A percentile compares a stretch with the other conserved stretches of the same genome.
phyloP scores from a whole-genome alignment of 78 protist genomes.

The Dictyostelium purpureum region DNA sequence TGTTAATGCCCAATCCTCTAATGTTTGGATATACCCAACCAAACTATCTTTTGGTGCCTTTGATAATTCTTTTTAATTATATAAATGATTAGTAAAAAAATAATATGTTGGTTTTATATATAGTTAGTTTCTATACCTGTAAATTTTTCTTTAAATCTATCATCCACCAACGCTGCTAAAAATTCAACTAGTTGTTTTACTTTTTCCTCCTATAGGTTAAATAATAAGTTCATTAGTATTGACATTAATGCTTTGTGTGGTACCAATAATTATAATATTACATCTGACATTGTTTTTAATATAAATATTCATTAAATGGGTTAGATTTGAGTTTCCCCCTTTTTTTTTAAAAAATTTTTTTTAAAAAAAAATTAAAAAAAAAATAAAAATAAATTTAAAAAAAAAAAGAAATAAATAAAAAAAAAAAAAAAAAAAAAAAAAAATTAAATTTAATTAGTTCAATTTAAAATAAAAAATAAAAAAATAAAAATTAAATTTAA shows the following conservation, averaged over 20 bases:
- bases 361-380: neutral
- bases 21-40: slow-evolving; percentile 9
- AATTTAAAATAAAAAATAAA: neutral
- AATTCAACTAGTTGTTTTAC: slow-evolving; percentile 55
- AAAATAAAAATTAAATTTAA: neutral
- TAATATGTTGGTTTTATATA: neutral
- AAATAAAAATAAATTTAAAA: neutral
- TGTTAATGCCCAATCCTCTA: slow-evolving; percentile 55
- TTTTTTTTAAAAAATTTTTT: too few relatives aligned
- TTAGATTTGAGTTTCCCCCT: too few relatives aligned
- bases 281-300: too few relatives aligned
- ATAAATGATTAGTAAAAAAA: neutral
- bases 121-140: neutral
- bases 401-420: neutral
- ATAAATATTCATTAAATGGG: too few relatives aligned
- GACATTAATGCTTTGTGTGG: neutral
- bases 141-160: slow-evolving; percentile 21
- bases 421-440: neutral
- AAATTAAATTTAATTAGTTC: neutral
- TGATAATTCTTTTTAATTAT: slow-evolving; percentile 21
- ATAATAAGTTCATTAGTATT: neutral
- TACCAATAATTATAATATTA: too few relatives aligned
- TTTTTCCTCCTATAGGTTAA: slow-evolving; percentile 14
- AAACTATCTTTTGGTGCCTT: slow-evolving; percentile 13
- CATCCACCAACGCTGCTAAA: slow-evolving; percentile 44